These are phyloP conservation scores for Serpula lacrymans DNA, from an alignment of 768 basidiomycete genomes.

Conservation along the genomic window DNA sequence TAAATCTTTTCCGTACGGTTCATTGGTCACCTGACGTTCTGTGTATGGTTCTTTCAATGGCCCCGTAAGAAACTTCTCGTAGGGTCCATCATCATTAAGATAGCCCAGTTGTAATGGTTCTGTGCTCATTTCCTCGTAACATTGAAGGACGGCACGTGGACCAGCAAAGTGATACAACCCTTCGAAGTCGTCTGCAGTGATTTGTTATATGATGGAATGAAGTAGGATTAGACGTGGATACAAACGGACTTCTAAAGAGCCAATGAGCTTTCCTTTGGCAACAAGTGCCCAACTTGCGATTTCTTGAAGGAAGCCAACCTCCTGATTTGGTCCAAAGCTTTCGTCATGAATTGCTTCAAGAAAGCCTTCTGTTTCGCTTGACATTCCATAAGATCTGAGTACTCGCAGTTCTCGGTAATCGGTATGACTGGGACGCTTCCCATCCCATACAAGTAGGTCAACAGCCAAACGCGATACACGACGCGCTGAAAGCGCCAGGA, in stretches of 20 bases:
- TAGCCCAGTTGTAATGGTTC: constrained; percentile 4
- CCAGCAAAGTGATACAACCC: constrained; percentile 14
- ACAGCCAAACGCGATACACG: constrained; percentile 10
- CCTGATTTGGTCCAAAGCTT: constrained; percentile 13
- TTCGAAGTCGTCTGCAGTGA: constrained; percentile 12
- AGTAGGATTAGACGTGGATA: too few species aligned
- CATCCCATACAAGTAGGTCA: constrained; percentile 8
- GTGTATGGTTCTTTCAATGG: constrained; percentile 1
- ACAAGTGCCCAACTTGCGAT: too few species aligned
- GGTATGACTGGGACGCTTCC: background rate
- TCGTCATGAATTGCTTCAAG: constrained; percentile 11
- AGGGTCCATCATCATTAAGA: constrained; percentile 1
- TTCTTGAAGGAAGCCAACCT: constrained; percentile 4
- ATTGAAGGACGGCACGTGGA: constrained; percentile 11
- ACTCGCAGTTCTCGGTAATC: too few species aligned
- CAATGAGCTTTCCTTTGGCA: too few species aligned
- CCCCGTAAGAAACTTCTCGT: constrained; percentile 5
- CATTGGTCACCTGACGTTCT: constrained; percentile 6
- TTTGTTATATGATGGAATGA: background rate
- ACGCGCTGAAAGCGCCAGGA: constrained; percentile 13
- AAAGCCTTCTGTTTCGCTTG: constrained; percentile 8
- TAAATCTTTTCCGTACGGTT: too few species aligned
- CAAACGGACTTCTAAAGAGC: too few species aligned
- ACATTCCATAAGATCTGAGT: too few species aligned
- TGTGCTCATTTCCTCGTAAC: constrained; percentile 12